phyloP scores from a whole-genome alignment of 2,329 filamentous ascomycete species.

The Microascus cirrosus region DNA sequence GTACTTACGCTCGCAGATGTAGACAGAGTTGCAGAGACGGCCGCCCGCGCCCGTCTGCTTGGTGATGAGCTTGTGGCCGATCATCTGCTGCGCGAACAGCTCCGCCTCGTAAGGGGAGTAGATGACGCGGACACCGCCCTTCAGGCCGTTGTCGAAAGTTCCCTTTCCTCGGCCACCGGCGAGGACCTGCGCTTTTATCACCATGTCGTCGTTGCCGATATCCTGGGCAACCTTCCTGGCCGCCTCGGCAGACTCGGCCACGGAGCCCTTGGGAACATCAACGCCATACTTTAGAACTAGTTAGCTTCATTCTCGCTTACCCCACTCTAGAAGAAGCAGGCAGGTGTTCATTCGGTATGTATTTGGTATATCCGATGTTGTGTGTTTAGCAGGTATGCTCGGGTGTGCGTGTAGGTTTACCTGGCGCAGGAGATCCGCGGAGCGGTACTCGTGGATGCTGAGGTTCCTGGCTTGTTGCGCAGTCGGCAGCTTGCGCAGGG shows the following conservation, averaged over 20 bases:
- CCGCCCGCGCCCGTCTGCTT: conserved; percentile 95
- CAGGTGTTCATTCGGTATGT: neutral
- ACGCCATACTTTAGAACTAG: conserved; percentile 64
- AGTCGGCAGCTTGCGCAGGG: conserved; percentile 48
- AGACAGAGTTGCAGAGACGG: conserved; percentile 92
- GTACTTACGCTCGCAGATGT: conserved; percentile 99
- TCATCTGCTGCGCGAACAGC: conserved; percentile 99
- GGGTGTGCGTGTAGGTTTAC: conserved; percentile 26
- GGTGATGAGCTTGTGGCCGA: conserved; percentile 98
- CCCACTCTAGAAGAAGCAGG: neutral
- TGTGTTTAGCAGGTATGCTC: neutral
- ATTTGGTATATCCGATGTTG: neutral
- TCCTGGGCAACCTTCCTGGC: conserved; percentile 84
- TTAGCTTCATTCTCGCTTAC: conserved; percentile 6
- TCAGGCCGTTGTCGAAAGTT: conserved; percentile 94
- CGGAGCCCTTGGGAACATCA: conserved; percentile 80
- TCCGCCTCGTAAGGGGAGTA: conserved; percentile 94
- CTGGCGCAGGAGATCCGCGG: conserved; percentile 76
- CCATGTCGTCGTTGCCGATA: conserved; percentile 91
- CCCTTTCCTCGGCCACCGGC: conserved; percentile 97
- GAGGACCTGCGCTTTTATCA: conserved; percentile 99
- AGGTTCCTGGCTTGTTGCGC: conserved; percentile 77
- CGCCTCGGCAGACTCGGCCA: conserved; percentile 74
- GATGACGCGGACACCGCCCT: conserved; percentile 96
- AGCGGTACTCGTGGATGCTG: conserved; percentile 97